Conservation (phyloP, 2,329 filamentous ascomycete genomes). For the Aspergillus persii region DNA sequence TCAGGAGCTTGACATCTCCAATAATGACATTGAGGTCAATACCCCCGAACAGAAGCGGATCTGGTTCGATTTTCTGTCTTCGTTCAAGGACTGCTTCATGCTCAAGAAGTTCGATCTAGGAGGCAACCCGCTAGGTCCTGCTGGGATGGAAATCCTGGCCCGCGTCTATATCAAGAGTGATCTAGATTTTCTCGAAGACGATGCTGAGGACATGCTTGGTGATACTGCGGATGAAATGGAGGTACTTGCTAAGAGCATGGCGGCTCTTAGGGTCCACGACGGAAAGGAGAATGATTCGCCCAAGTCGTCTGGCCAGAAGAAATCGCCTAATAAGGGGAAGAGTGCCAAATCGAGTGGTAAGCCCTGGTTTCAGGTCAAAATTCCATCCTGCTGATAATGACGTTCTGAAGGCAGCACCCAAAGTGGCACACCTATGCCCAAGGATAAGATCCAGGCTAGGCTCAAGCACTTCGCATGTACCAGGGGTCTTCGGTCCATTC, state of each 20-base stretch:
- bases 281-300: constrained; percentile 19
- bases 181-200: constrained; percentile 30
- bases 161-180: constrained; percentile 42
- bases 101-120: constrained; percentile 48
- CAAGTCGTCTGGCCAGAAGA: constrained; percentile 10
- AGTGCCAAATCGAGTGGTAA: constrained; percentile 12
- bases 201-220: constrained; percentile 22
- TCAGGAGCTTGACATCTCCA: constrained; percentile 47
- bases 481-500: constrained; percentile 35
- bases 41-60: constrained; percentile 35
- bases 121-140: constrained; percentile 42
- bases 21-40: constrained; percentile 44
- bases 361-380: background rate
- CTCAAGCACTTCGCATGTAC: constrained; percentile 30
- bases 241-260: background rate
- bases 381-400: background rate
- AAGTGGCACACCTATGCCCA: background rate
- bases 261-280: constrained; percentile 7
- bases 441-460: constrained; percentile 12
- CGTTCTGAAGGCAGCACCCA: constrained; percentile 8
- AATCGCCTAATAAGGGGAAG: constrained; percentile 19
- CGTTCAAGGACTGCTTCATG: constrained; percentile 43
- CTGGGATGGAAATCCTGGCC: constrained; percentile 47
- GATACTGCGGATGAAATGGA: constrained; percentile 8
- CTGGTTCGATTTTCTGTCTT: constrained; percentile 46